Conservation (phyloP, 2,329 filamentous ascomycete genomes). For the Arthrocladium fulminans region DNA sequence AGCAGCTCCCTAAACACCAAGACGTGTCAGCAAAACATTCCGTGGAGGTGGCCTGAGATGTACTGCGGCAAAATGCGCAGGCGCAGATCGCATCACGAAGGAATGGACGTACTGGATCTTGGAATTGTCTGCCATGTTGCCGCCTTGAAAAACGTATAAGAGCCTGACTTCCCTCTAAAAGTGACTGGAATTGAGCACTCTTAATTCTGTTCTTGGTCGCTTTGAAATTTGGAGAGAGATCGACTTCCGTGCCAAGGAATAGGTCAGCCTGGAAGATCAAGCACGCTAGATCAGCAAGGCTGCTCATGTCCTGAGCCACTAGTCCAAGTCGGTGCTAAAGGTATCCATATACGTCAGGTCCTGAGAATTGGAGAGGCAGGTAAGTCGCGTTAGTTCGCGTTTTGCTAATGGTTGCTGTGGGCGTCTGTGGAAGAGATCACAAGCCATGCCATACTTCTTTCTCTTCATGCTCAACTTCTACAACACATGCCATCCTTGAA, state of each 20-base stretch:
- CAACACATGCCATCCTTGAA: background rate
- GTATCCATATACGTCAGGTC: background rate
- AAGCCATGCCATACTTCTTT: background rate
- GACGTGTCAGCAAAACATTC: slow-evolving; percentile 2
- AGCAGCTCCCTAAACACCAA: slow-evolving; percentile 62
- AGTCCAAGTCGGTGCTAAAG: background rate
- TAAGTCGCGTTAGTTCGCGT: slow-evolving; percentile 5
- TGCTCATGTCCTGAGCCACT: background rate
- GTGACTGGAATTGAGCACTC: slow-evolving; percentile 7
- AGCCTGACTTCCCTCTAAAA: slow-evolving; percentile 11
- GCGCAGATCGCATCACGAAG: slow-evolving; percentile 9
- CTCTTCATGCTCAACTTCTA: background rate
- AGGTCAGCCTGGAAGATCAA: background rate
- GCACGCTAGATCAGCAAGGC: slow-evolving; percentile 2
- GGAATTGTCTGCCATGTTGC: slow-evolving; percentile 51
- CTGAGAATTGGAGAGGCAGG: background rate
- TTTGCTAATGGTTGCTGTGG: background rate
- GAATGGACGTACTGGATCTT: slow-evolving; percentile 58
- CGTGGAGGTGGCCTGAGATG: slow-evolving; percentile 25
- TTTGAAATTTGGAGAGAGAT: slow-evolving; percentile 2
- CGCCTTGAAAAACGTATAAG: slow-evolving; percentile 24
- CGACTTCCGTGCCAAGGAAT: slow-evolving; percentile 3
- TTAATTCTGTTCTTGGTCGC: slow-evolving; percentile 5
- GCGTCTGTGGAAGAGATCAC: background rate
- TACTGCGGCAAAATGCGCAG: background rate